phyloP scores from a whole-genome alignment of 192 early-diverging fungal genomes.

The Backusella australiensis region DNA sequence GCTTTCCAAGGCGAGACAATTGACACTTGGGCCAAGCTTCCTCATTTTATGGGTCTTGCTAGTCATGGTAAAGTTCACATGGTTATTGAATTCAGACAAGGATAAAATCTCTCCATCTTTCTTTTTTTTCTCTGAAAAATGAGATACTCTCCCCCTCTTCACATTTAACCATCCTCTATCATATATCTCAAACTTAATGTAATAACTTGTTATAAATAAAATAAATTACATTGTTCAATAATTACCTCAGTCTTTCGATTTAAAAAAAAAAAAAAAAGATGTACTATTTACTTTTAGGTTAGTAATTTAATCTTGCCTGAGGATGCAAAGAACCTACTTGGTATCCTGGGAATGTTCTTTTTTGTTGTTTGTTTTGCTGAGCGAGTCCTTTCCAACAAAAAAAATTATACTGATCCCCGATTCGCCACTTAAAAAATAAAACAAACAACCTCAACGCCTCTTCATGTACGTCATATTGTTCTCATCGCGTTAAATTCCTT shows the following conservation, averaged over 20 bases:
- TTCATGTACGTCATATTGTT: background rate
- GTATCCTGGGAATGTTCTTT: background rate
- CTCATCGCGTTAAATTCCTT: background rate
- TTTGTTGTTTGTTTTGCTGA: background rate
- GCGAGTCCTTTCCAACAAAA: background rate
- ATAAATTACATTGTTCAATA: background rate
- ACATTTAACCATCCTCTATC: background rate
- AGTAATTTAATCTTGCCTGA: too few species aligned
- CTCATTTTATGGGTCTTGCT: slow-evolving; percentile 32
- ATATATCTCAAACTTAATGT: background rate
- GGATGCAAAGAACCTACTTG: too few species aligned
- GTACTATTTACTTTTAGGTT: too few species aligned
- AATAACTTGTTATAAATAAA: background rate
- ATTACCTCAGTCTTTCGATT: background rate
- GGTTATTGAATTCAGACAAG: slow-evolving; percentile 25
- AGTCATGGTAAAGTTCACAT: slow-evolving; percentile 35
- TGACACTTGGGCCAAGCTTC: slow-evolving; percentile 30
- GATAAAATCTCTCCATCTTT: background rate
- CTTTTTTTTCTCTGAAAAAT: background rate
- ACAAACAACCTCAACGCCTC: background rate
- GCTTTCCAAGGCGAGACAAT: slow-evolving; percentile 15
- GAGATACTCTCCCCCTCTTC: background rate
- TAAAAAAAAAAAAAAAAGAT: too few species aligned
- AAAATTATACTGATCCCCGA: background rate
- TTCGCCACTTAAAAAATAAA: background rate